Evolutionary conservation across 805 yeast genomes (phyloP).

Genomic region (Millerago galiae): DNA sequence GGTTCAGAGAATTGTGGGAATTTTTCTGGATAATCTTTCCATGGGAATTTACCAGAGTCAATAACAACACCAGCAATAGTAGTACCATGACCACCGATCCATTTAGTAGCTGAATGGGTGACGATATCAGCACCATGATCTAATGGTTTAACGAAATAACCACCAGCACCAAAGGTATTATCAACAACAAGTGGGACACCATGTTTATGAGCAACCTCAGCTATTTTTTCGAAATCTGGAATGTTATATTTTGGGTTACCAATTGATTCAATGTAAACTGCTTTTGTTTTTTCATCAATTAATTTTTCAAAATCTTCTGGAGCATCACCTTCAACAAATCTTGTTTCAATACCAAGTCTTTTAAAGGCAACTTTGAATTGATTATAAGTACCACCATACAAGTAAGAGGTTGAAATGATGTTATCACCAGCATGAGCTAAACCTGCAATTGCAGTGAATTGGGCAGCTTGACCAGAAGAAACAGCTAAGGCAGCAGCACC

Average conservation of each 20-base stretch:
- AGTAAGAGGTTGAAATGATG: constrained; percentile 74
- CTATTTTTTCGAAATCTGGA: constrained; percentile 80
- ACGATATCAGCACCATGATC: constrained; percentile 89
- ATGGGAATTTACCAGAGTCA: constrained; percentile 90
- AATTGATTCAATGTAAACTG: constrained; percentile 81
- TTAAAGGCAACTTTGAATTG: constrained; percentile 91
- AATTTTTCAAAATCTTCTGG: constrained; percentile 64
- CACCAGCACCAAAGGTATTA: constrained; percentile 97
- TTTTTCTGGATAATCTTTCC: constrained; percentile 77
- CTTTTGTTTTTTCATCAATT: constrained; percentile 83
- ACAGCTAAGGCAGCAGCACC: constrained; percentile 89
- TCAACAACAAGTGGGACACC: constrained; percentile 91
- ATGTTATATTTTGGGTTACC: constrained; percentile 92
- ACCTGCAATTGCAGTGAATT: constrained; percentile 74
- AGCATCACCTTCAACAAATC: constrained; percentile 78
- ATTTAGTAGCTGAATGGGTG: constrained; percentile 91
- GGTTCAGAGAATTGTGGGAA: constrained; percentile 92
- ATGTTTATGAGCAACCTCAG: constrained; percentile 71
- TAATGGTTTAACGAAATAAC: constrained; percentile 76
- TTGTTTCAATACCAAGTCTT: constrained; percentile 78
- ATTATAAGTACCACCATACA: constrained; percentile 96
- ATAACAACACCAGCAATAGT: constrained; percentile 89
- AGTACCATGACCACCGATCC: constrained; percentile 98
- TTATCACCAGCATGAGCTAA: constrained; percentile 88
- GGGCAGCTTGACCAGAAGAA: constrained; percentile 97